These are phyloP conservation scores for Russula sp. DNA, from an alignment of 768 basidiomycete species.

Conservation along the genomic window DNA sequence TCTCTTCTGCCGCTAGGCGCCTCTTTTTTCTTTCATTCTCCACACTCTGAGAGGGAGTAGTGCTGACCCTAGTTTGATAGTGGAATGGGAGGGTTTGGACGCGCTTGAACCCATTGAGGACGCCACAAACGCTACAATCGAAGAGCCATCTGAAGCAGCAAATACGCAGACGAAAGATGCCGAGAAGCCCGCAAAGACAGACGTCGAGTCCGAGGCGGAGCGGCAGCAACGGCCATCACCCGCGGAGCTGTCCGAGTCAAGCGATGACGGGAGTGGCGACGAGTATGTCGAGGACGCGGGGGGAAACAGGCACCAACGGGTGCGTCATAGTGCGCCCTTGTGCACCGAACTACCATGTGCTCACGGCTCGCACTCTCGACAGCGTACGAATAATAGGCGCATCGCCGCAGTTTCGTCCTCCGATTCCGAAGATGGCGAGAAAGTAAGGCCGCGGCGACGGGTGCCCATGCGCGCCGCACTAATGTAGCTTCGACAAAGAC, in stretches of 20 bases:
- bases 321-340: slow-evolving; percentile 35
- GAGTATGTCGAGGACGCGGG: slow-evolving; percentile 57
- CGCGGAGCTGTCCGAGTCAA: slow-evolving; percentile 32
- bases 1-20: not conserved
- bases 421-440: slow-evolving; percentile 13
- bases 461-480: slow-evolving; percentile 24
- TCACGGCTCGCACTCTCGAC: not conserved
- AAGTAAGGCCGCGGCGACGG: not conserved
- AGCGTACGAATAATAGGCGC: slow-evolving; percentile 14
- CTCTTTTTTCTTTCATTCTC: slow-evolving; percentile 9
- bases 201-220: slow-evolving; percentile 46
- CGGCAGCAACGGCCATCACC: slow-evolving; percentile 16
- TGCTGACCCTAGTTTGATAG: slow-evolving; percentile 40
- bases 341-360: not conserved
- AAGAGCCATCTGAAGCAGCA: slow-evolving; percentile 33
- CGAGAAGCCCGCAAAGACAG: slow-evolving; percentile 36
- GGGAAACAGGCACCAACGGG: slow-evolving; percentile 39
- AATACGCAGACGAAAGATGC: slow-evolving; percentile 25
- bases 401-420: slow-evolving; percentile 14
- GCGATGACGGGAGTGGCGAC: slow-evolving; percentile 53
- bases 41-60: slow-evolving; percentile 7
- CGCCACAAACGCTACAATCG: not conserved
- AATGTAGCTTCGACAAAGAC: slow-evolving; percentile 24
- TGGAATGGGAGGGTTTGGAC: slow-evolving; percentile 69
- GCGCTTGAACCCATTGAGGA: slow-evolving; percentile 43